Evolutionary conservation across 2,329 filamentous ascomycete species (phyloP), one percentile per base, ranked within the genome.

Genomic region (Colletotrichum zoysiae): DNA sequence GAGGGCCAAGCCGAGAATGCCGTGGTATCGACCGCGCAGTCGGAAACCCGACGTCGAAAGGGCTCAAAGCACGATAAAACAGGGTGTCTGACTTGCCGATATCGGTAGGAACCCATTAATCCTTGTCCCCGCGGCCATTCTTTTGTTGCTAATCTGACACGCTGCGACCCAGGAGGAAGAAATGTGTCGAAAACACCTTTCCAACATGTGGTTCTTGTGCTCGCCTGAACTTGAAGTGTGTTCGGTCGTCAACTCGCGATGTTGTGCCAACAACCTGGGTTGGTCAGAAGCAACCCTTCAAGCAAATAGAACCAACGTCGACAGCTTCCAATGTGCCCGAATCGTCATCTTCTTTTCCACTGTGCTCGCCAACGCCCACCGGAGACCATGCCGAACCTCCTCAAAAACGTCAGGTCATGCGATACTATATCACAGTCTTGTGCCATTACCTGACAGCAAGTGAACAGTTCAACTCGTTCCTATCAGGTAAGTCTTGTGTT

Each of bases 51-150:
- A 38, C 70, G 70, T n/a, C 48, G 70, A 7, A 74, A 74, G 30
- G 69, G 72, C 40, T 74, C 72, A 30, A 72, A 74, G 38, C 73
- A 74, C 40, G 73, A 74, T 38, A 74, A 68, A 56, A 74, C 68
- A 9, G 73, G 73, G 9, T 74, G 73, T 33, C 35, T 74, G 40
- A 74, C 73, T 8, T 74, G 73, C 65, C 73, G 73, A 61, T 74
- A 74, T 63, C 64, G 73, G 73, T 74, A 64, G 57, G 71, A 23
- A 33, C 30, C 57, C n/a, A 3, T 6, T 2, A 11, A 26, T 3
- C 20, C 16, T 48, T n/a, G 46, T 48, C n/a, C n/a, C 4, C n/a
- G 18, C 18, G 23, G 5, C 30, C 23, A 33, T 20, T 9, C 38
- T 16, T 38, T 26, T 14, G 12, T 42, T 42, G 44, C 38, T 48